A percentile compares a stretch with the other conserved stretches of the same genome.
Conservation (phyloP, 805 yeast species). For the Ogataea salicorniae region DNA sequence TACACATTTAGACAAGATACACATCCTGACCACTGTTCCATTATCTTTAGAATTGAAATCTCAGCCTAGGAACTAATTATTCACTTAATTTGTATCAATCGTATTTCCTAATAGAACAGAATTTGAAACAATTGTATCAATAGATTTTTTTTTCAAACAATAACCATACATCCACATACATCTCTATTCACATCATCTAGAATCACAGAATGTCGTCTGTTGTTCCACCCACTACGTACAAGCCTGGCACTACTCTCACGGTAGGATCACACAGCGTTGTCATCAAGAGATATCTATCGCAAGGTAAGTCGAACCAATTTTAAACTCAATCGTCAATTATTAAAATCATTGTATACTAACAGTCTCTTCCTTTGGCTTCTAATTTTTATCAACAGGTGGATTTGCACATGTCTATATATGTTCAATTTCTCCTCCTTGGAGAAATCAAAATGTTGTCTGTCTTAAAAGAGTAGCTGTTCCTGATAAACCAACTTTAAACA, state of each 20-base stretch:
- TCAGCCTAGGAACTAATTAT: too few species aligned
- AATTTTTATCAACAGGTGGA: slow-evolving; percentile 43
- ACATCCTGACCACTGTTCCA: too few species aligned
- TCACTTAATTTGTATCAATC: too few species aligned
- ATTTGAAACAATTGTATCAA: too few species aligned
- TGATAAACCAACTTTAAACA: slow-evolving; percentile 74
- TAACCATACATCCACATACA: too few species aligned
- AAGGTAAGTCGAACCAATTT: slow-evolving; percentile 42
- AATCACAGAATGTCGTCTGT: slow-evolving; percentile 16
- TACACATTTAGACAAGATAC: too few species aligned
- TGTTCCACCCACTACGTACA: slow-evolving; percentile 53
- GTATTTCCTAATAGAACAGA: too few species aligned
- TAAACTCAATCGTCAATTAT: neutral
- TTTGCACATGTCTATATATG: slow-evolving; percentile 93
- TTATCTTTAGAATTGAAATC: too few species aligned
- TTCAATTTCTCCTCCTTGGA: slow-evolving; percentile 55
- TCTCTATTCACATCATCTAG: too few species aligned
- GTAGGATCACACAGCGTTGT: slow-evolving; percentile 80
- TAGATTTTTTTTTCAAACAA: too few species aligned
- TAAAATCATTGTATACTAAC: neutral
- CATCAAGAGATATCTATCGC: slow-evolving; percentile 67
- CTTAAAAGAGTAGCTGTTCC: slow-evolving; percentile 95
- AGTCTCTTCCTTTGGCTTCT: neutral
- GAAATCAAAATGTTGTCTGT: slow-evolving; percentile 60
- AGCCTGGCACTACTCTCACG: slow-evolving; percentile 70